Percentiles rank a stretch among this genome's conserved stretches.
Conservation (phyloP, 352 stramenopile genomes). For the Thalassiosira livingstoniorum region DNA sequence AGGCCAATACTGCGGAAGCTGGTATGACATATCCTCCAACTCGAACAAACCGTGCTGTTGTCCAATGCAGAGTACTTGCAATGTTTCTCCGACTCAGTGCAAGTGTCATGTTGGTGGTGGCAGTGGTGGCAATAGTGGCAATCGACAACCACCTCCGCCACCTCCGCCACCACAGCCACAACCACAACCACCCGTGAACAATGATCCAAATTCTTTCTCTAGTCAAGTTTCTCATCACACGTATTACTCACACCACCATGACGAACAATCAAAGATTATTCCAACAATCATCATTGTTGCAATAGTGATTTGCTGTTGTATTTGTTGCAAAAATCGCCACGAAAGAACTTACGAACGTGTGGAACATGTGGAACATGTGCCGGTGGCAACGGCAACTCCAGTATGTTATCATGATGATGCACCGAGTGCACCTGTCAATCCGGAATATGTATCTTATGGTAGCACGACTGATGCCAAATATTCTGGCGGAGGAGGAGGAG, state of each 20-base stretch:
- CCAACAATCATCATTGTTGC: not conserved
- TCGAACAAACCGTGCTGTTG: constrained; percentile 44
- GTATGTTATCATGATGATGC: constrained; percentile 3
- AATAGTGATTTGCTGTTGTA: constrained; percentile 12
- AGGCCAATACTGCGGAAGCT: constrained; percentile 43
- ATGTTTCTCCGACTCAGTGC: constrained; percentile 41
- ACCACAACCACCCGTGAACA: not conserved
- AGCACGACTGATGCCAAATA: constrained; percentile 4
- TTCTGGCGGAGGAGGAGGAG: not conserved
- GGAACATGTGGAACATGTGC: constrained; percentile 21
- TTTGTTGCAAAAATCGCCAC: constrained; percentile 12
- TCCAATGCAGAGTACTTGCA: constrained; percentile 32
- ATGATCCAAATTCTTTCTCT: no score
- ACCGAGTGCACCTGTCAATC: constrained; percentile 37
- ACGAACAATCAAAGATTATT: not conserved
- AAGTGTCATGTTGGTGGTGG: constrained; percentile 28
- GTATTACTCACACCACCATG: not conserved
- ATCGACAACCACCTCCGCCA: not conserved
- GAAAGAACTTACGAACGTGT: no score
- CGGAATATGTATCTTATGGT: constrained; percentile 28
- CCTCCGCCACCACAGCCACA: not conserved
- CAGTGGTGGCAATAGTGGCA: not conserved
- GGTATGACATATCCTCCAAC: constrained; percentile 14
- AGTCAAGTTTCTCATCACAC: not conserved
- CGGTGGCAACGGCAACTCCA: constrained; percentile 27